A percentile compares a stretch with the other conserved stretches of the same genome.
Evolutionary conservation across 2,329 filamentous ascomycete species (phyloP).

Genomic region (Neonectria ditissima): DNA sequence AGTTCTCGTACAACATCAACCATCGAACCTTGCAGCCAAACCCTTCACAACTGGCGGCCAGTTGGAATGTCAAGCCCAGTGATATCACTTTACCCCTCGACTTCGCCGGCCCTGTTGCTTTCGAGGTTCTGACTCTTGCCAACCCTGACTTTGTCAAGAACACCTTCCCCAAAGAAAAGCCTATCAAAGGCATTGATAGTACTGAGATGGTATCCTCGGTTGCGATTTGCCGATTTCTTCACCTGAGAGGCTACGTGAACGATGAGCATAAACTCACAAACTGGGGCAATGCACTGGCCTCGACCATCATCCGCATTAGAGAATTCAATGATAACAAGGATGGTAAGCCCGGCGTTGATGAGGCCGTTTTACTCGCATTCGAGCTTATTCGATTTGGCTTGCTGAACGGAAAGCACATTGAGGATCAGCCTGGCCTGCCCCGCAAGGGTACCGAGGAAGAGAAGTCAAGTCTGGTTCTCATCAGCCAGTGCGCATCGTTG

Average conservation of each 20-base stretch:
- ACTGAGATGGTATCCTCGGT: slow-evolving; percentile 77
- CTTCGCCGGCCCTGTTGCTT: slow-evolving; percentile 58
- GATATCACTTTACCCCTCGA: slow-evolving; percentile 60
- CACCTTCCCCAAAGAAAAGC: slow-evolving; percentile 71
- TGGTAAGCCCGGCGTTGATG: slow-evolving; percentile 69
- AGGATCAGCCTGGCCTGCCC: slow-evolving; percentile 66
- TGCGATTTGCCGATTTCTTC: slow-evolving; percentile 87
- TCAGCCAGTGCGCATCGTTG: slow-evolving; percentile 88
- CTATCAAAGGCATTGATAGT: slow-evolving; percentile 71
- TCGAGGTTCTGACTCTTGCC: slow-evolving; percentile 75
- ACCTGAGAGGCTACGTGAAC: slow-evolving; percentile 87
- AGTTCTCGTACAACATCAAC: slow-evolving; percentile 75
- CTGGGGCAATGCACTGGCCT: slow-evolving; percentile 85
- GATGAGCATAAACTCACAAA: slow-evolving; percentile 81
- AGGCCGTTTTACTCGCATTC: slow-evolving; percentile 84
- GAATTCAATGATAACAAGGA: slow-evolving; percentile 61
- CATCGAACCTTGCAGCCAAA: slow-evolving; percentile 63
- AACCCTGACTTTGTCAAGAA: slow-evolving; percentile 76
- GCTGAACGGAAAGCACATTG: slow-evolving; percentile 76
- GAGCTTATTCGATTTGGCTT: slow-evolving; percentile 86
- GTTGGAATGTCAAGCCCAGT: slow-evolving; percentile 80
- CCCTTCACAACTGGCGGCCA: slow-evolving; percentile 61
- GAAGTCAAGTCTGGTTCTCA: slow-evolving; percentile 80
- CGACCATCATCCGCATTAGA: slow-evolving; percentile 73
- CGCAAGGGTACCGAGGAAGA: slow-evolving; percentile 75